Percentiles rank a stretch among this genome's conserved stretches.
Evolutionary conservation across 768 basidiomycete genomes (phyloP).

Genomic region (Fomitopsis pulvina): DNA sequence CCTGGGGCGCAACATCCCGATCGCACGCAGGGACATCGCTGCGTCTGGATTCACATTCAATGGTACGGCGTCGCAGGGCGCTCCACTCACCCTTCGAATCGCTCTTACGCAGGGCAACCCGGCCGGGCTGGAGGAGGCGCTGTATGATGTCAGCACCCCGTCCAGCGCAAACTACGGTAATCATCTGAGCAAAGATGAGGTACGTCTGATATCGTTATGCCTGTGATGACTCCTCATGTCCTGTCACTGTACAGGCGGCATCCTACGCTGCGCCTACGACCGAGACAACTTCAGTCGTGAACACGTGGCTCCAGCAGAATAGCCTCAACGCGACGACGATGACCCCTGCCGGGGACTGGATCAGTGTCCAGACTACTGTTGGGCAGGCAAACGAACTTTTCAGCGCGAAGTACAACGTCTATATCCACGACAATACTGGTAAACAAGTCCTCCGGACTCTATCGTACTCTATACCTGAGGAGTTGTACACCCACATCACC

Average conservation of each 20-base stretch:
- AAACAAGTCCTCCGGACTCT: conserved; percentile 23
- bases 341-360: conserved; percentile 25
- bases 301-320: conserved; percentile 21
- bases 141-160: conserved; percentile 30
- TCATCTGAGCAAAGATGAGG: conserved; percentile 32
- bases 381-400: conserved; percentile 25
- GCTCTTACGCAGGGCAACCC: conserved; percentile 28
- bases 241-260: conserved; percentile 3
- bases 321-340: conserved; percentile 16
- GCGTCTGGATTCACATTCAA: conserved; percentile 16
- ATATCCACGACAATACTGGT: conserved; percentile 19
- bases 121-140: conserved; percentile 26
- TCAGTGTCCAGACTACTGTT: conserved; percentile 19
- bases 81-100: conserved; percentile 28
- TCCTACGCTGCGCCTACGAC: conserved; percentile 14
- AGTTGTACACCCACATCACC: conserved; percentile 21
- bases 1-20: background rate
- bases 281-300: conserved; percentile 19
- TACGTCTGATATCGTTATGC: conserved; percentile 10
- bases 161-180: conserved; percentile 29
- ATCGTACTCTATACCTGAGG: conserved; percentile 24
- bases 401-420: conserved; percentile 22
- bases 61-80: conserved; percentile 20
- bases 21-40: conserved; percentile 8
- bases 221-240: background rate